phyloP scores from a whole-genome alignment of 1,284 basidiomycete genomes.

The Cutaneotrichosporon dermatis region DNA sequence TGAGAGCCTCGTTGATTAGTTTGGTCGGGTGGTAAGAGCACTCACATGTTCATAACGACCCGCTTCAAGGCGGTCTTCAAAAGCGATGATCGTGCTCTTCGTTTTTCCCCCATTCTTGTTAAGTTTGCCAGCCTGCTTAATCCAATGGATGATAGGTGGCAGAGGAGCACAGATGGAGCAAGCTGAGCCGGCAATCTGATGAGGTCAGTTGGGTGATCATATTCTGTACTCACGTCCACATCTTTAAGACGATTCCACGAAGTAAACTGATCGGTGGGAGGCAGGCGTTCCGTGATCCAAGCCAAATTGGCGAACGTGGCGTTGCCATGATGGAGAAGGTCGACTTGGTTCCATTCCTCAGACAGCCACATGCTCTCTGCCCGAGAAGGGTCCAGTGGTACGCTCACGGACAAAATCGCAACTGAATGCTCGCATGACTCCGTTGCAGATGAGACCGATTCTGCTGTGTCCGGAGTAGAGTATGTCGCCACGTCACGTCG shows the following conservation, averaged over 20 bases:
- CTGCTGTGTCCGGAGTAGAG: slow-evolving; percentile 57
- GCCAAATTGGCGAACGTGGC: slow-evolving; percentile 72
- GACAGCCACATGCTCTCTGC: slow-evolving; percentile 72
- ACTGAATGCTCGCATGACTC: slow-evolving; percentile 68
- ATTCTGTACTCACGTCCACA: slow-evolving; percentile 26
- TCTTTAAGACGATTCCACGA: slow-evolving; percentile 57
- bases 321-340: slow-evolving; percentile 73
- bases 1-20: slow-evolving; percentile 58
- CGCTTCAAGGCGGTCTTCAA: slow-evolving; percentile 78
- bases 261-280: slow-evolving; percentile 63
- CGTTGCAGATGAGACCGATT: slow-evolving; percentile 55
- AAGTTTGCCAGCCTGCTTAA: slow-evolving; percentile 44
- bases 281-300: slow-evolving; percentile 80
- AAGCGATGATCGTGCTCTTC: slow-evolving; percentile 50
- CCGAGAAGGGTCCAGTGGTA: slow-evolving; percentile 61
- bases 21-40: too few species aligned
- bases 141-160: slow-evolving; percentile 72
- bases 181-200: slow-evolving; percentile 49
- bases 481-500: slow-evolving; percentile 60
- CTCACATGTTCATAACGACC: slow-evolving; percentile 67
- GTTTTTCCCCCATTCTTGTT: slow-evolving; percentile 44
- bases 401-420: slow-evolving; percentile 70
- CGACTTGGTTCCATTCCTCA: slow-evolving; percentile 66
- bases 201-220: slow-evolving; percentile 23
- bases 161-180: slow-evolving; percentile 70